Evolutionary conservation across 2,329 filamentous ascomycete species (phyloP).

Genomic region (Leptographium radiaticola): DNA sequence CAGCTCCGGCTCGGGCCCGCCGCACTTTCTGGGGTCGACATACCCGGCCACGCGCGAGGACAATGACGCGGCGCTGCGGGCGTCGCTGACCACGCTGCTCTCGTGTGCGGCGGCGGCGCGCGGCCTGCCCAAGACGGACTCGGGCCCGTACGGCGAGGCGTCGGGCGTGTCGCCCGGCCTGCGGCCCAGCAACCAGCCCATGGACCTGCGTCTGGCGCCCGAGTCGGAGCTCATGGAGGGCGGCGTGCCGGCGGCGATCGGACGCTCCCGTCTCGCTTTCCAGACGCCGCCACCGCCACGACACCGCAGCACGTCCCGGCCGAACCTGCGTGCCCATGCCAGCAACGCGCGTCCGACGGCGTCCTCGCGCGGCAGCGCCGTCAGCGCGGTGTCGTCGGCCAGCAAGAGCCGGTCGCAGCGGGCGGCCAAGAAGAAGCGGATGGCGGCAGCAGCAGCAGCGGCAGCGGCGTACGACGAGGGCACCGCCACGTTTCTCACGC

Average conservation of each 20-base stretch:
- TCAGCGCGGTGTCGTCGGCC: not conserved
- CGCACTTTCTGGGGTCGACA: constrained; percentile 58
- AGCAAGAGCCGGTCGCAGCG: not conserved
- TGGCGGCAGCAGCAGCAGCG: constrained; percentile 20
- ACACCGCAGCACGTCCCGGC: not conserved
- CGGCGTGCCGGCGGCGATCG: constrained; percentile 1
- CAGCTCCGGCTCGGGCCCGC: constrained; percentile 16
- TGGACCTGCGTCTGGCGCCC: constrained; percentile 45
- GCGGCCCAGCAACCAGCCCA: constrained; percentile 36
- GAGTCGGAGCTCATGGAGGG: constrained; percentile 44
- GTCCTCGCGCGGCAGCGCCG: constrained; percentile 12
- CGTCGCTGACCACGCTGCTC: constrained; percentile 85
- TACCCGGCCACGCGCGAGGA: constrained; percentile 69
- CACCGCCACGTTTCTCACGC: constrained; percentile 31
- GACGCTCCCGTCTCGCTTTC: constrained; percentile 7
- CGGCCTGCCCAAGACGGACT: constrained; percentile 54
- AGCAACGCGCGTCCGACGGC: constrained; percentile 5
- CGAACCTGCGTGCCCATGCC: not conserved
- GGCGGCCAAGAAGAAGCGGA: constrained; percentile 32
- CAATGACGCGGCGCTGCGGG: constrained; percentile 83
- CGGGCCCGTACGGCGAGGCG: constrained; percentile 24
- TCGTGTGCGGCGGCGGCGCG: constrained; percentile 90
- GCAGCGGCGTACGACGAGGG: constrained; percentile 18
- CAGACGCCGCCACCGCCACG: constrained; percentile 8
- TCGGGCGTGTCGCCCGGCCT: constrained; percentile 23